Evolutionary conservation across 2,329 filamentous ascomycete genomes (phyloP).

Genomic region (Pseudogymnoascus sp.): DNA sequence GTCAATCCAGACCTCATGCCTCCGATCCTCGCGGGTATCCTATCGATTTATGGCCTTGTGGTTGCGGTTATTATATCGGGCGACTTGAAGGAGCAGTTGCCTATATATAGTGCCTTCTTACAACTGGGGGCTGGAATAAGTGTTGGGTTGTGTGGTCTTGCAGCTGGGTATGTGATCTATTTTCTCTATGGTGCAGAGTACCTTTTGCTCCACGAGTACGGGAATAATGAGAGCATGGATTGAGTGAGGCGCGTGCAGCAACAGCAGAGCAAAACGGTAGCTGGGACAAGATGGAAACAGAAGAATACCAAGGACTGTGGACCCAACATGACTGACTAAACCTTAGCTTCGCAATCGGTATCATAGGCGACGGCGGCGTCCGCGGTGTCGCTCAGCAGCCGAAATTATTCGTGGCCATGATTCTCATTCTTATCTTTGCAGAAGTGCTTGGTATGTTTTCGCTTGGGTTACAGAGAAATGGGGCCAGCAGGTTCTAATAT

Average conservation of each 20-base stretch:
- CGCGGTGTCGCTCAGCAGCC: conserved; percentile 66
- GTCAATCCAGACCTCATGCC: conserved; percentile 75
- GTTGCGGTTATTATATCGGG: conserved; percentile 78
- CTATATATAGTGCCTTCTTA: conserved; percentile 72
- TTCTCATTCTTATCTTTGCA: conserved; percentile 73
- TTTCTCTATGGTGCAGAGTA: background rate
- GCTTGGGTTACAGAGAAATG: background rate
- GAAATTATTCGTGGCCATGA: conserved; percentile 66
- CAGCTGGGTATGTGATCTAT: background rate
- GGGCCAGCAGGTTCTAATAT: background rate
- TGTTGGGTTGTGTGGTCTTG: conserved; percentile 51
- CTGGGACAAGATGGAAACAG: background rate
- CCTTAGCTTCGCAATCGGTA: conserved; percentile 66
- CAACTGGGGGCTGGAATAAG: conserved; percentile 73
- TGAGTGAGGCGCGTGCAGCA: background rate
- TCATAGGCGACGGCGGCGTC: conserved; percentile 79
- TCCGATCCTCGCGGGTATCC: conserved; percentile 99
- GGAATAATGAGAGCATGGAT: background rate
- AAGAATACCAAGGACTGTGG: background rate
- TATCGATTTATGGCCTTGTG: conserved; percentile 92
- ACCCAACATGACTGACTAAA: background rate
- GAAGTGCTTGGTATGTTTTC: conserved; percentile 61
- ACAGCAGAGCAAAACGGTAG: background rate
- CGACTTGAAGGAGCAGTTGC: conserved; percentile 59
- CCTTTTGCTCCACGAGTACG: too few relatives aligned